Conservation (phyloP, 768 basidiomycete genomes). For the Kwoniella mangroviensis region DNA sequence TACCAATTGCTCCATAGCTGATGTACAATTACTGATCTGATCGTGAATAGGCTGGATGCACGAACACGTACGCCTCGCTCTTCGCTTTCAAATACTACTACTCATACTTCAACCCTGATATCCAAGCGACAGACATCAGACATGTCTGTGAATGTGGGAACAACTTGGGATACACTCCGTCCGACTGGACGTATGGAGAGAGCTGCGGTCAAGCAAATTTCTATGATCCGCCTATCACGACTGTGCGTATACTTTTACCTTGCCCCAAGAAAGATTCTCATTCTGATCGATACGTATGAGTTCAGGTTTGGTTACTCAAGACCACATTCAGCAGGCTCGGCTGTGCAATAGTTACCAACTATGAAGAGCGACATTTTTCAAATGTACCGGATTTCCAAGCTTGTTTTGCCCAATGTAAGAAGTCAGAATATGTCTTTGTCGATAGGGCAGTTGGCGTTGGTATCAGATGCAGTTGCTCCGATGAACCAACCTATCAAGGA, state of each 20-base stretch:
- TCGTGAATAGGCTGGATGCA: not conserved
- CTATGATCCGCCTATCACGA: not conserved
- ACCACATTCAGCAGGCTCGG: slow-evolving; percentile 6
- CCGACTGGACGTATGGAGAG: not conserved
- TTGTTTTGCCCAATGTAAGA: slow-evolving; percentile 9
- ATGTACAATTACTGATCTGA: too few relatives aligned
- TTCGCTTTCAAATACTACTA: not conserved
- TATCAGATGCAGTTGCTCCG: not conserved
- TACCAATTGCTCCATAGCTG: too few relatives aligned
- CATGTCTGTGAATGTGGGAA: not conserved
- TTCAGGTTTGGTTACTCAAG: not conserved
- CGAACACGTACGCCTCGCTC: not conserved
- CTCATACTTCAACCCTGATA: not conserved
- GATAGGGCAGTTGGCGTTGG: not conserved
- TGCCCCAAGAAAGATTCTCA: not conserved
- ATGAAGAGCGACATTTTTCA: not conserved
- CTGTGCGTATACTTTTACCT: not conserved
- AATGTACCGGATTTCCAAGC: not conserved
- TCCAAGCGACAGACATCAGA: not conserved
- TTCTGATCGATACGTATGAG: not conserved
- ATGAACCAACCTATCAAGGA: not conserved
- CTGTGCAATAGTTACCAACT: not conserved
- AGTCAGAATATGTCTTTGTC: not conserved
- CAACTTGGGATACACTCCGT: not conserved
- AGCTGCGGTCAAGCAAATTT: not conserved